Evolutionary conservation across 441 rosid species (phyloP).

Genomic region (Isatis lusitanica): DNA sequence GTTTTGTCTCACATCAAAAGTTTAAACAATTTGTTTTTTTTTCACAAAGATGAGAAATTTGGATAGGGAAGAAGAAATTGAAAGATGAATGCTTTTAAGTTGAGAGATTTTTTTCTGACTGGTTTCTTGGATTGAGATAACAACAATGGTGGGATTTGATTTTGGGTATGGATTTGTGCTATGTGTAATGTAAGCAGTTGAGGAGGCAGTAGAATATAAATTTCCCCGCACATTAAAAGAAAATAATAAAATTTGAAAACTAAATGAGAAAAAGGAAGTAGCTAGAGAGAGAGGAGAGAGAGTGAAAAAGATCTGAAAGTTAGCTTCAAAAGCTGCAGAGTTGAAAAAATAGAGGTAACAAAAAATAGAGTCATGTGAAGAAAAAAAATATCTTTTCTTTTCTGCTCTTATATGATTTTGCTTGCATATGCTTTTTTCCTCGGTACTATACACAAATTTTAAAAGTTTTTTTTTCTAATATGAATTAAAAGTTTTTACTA

Average conservation of each 20-base stretch:
- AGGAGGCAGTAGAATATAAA: conserved; percentile 34
- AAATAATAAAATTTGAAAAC: conserved; percentile 29
- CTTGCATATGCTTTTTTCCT: conserved; percentile 30
- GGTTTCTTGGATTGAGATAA: conserved; percentile 26
- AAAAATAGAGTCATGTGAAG: conserved; percentile 28
- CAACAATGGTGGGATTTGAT: conserved; percentile 36
- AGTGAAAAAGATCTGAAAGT: conserved; percentile 27
- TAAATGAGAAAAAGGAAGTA: conserved; percentile 5
- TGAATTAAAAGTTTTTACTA: not conserved
- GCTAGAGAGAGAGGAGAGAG: conserved; percentile 25
- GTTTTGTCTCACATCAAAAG: conserved; percentile 25
- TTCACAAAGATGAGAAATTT: conserved; percentile 3
- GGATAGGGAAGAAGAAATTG: conserved; percentile 15
- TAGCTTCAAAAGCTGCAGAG: conserved; percentile 37
- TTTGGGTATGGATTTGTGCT: conserved; percentile 31
- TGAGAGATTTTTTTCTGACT: not conserved
- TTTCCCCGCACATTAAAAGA: conserved; percentile 15
- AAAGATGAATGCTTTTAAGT: not conserved
- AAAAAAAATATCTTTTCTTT: conserved; percentile 11
- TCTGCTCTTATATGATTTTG: conserved; percentile 26
- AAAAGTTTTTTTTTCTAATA: not conserved
- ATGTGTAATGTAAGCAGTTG: conserved; percentile 18
- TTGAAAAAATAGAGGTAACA: conserved; percentile 31
- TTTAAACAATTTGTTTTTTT: not conserved
- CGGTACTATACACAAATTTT: conserved; percentile 16